Evolutionary conservation across 129 eudicot species (phyloP), one percentile per base, ranked within the genome.

Genomic region (Centaurea solstitialis): DNA sequence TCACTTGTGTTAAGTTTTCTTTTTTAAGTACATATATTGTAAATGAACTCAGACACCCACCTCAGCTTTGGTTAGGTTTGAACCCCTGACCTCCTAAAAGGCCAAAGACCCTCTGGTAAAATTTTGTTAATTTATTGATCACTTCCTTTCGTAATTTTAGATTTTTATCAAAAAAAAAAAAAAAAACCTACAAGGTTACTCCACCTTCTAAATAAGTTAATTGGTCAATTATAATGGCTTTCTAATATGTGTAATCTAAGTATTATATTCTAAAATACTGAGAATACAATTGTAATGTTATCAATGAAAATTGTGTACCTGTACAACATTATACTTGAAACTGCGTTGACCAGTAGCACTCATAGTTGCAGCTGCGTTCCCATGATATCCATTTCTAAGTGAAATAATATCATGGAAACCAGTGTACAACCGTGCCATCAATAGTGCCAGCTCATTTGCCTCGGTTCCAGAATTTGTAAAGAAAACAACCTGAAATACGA

Each of bases 391-490:
- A 73, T 92, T 92, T 85, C 97, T 87, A 57, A 92, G 41, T 4
- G 97, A 89, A 38, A 92, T 78, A 28, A 92, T 89, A 64, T 88
- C 97, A 77, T 88, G 89, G 75, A 85, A 87, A 67, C 94, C 91
- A 0, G 91, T 92, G 61, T 92, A 92, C 24, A 92, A 50, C 30
- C 88, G 73, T 30, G 97, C 92, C 78, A 92, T 89, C 91, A 89
- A 13, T 87, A 88, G 74, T 2, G 97, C 97, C 79, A 92, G 77
- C 83, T 92, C 97, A 76, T 92, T 92, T 38, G 97, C 97, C 80
- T 91, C 97, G 6, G 97, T 89, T 68, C 97, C 97, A 30, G 93
- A 89, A 85, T 91, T 92, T 12, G 91, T 88, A 75, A 92, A 92
- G 83, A 84, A 92, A 39, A 92, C 97, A 57, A 92, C 97, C 97